phyloP scores from a whole-genome alignment of 768 basidiomycete species.

The Mycena metata region DNA sequence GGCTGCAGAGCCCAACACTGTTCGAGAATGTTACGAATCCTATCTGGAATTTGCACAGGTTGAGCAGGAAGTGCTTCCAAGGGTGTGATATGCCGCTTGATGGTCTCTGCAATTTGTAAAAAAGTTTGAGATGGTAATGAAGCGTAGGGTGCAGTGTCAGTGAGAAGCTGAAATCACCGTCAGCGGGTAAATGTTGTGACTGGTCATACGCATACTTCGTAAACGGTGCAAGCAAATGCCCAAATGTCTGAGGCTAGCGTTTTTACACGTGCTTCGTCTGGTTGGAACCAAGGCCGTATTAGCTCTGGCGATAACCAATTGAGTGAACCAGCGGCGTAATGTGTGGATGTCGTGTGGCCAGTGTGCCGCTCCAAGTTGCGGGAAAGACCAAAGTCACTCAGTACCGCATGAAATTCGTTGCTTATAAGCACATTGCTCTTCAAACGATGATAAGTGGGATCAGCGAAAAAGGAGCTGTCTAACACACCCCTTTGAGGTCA shows the following conservation, averaged over 20 bases:
- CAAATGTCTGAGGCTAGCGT: conserved; percentile 2
- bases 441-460: conserved; percentile 2
- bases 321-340: conserved; percentile 6
- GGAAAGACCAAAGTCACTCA: conserved; percentile 7
- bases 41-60: conserved; percentile 4
- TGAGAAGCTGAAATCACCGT: conserved; percentile 12
- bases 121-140: background rate
- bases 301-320: conserved; percentile 11
- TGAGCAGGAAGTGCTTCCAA: conserved; percentile 3
- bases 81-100: conserved; percentile 8
- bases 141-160: conserved; percentile 5
- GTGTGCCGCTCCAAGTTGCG: conserved; percentile 5
- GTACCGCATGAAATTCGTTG: conserved; percentile 1
- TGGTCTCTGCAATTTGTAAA: background rate
- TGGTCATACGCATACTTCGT: conserved; percentile 1
- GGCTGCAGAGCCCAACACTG: conserved; percentile 9
- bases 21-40: background rate
- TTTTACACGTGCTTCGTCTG: conserved; percentile 5
- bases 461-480: conserved; percentile 7
- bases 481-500: conserved; percentile 9
- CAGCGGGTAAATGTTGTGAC: conserved; percentile 2
- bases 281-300: conserved; percentile 4
- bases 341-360: conserved; percentile 6
- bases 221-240: conserved; percentile 11
- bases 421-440: conserved; percentile 12